Base-by-base conservation (phyloP, 305 asterid genomes). In the Euphrasia arctica region DNA sequence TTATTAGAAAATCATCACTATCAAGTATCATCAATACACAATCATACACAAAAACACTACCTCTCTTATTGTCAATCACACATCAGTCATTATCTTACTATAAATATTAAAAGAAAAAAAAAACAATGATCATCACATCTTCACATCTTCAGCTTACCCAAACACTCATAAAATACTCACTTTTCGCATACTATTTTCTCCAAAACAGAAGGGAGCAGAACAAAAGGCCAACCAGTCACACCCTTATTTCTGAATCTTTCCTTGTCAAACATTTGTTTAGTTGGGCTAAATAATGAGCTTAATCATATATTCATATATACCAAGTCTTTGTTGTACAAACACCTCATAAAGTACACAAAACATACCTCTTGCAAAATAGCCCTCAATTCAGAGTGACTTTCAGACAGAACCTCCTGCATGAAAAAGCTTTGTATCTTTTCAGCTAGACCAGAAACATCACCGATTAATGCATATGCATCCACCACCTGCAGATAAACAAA, bases 341-440 rank as follows among this genome's bases (percentile, higher is more conserved):
- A 47, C 51, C 51, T 61, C 69, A 59, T 52, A 54, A 58, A 13
- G 65, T 58, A 73, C 43, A 62, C 43, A 62, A 7, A 36, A 70
- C 75, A n/a, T 80, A 89, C 98, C 91, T 85, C 96, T 75, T 74
- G 86, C 82, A 91, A 75, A 66, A 80, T 72, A 64, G 79, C 68
- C 95, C 88, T 90, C 87, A 94, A 69, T 34, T 87, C 93, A 42
- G 88, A 79, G 71, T 90, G 98, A 70, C 98, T 88, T 74, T 86
- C 95, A 58, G 98, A 85, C 72, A 94, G 87, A 82, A 91, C 91
- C 82, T 94, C 99, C 82, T 94, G 99, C 98, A 94, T 94, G 69
- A 91, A 94, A 80, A 88, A 85, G 85, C 98, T 94, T 64, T 94
- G 98, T 60, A 94, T 81, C 76, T 94, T 94, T 73, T 94, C 99